Evolutionary conservation across 106 monocot genomes (phyloP), one percentile per base, ranked within the genome.

Genomic region (Dactylorhiza incarnata): DNA sequence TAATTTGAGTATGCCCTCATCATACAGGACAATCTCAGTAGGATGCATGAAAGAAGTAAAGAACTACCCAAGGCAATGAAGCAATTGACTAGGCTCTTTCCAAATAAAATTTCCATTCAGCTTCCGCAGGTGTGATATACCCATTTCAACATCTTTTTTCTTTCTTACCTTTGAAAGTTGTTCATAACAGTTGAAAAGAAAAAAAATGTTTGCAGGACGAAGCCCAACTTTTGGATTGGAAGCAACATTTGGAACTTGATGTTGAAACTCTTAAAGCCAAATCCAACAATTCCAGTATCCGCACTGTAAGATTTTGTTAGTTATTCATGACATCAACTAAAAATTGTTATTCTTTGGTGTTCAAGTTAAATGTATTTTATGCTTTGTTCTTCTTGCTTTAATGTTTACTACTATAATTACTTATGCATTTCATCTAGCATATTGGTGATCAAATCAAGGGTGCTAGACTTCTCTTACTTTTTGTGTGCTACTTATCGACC

Each of bases 241-340:
- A 93, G 43, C 88, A 89, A 68, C 95, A 84, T 49, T 76, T 96
- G 74, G 93, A 96, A 73, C 90, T 84, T 61, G 95, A 96, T 89
- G 85, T 93, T 54, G 93, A 90, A 87, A 88, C 93, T 72, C 90
- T 96, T 76, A 96, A 96, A 80, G 87, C 88, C 43, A 93, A 96
- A 85, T 86, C 93, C 52, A 96, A 96, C 76, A 79, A 81, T 83
- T 66, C 74, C 49, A 89, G 78, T 78, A 92, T 96, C 80, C 93
- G 82, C 44, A 72, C 90, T 45, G 95, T 96, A 85, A 96, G 92
- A 77, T 44, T 72, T 80, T 72, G 52, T 17, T 68, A 46, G 25
- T 46, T 5, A 65, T 25, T 65, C 13, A 9, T 65, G 29, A 29
- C 29, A 65, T 65, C 29, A 13, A 65, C 10, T 65, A 5, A 29